Conservation (phyloP, 225 moss, liverwort and hornwort species). For the Climacium dendroides region DNA sequence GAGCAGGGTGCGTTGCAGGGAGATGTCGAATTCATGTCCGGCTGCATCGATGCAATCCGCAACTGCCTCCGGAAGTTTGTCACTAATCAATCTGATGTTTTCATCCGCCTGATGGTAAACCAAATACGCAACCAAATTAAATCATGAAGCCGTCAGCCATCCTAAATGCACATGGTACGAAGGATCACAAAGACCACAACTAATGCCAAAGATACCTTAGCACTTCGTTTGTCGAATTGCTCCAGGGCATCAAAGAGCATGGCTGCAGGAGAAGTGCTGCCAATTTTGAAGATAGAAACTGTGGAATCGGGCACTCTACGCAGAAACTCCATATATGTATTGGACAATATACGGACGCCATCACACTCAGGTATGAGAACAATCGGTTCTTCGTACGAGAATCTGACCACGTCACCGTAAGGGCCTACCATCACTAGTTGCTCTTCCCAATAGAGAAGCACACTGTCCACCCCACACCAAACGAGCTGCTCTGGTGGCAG, state of each 20-base stretch:
- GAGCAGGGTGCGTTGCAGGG: conserved; percentile 82
- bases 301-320: conserved; percentile 77
- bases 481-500: conserved; percentile 95
- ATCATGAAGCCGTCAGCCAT: neutral
- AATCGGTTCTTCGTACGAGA: conserved; percentile 75
- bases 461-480: conserved; percentile 91
- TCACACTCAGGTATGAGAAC: conserved; percentile 88
- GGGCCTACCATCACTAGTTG: conserved; percentile 87
- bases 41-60: conserved; percentile 98
- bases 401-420: conserved; percentile 72
- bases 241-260: conserved; percentile 99
- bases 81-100: conserved; percentile 83
- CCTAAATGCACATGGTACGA: neutral
- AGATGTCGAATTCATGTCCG: conserved; percentile 85
- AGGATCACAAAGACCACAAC: neutral
- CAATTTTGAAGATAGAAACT: conserved; percentile 91
- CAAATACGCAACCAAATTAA: neutral
- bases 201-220: conserved; percentile 48
- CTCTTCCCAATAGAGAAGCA: conserved; percentile 93
- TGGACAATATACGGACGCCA: conserved; percentile 90
- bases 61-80: conserved; percentile 78
- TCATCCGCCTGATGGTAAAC: conserved; percentile 71
- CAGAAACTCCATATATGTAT: conserved; percentile 87
- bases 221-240: conserved; percentile 91
- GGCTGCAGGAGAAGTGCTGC: conserved; percentile 91